Conservation (phyloP, 2,329 filamentous ascomycete genomes). For the Aureobasidium namibiae region DNA sequence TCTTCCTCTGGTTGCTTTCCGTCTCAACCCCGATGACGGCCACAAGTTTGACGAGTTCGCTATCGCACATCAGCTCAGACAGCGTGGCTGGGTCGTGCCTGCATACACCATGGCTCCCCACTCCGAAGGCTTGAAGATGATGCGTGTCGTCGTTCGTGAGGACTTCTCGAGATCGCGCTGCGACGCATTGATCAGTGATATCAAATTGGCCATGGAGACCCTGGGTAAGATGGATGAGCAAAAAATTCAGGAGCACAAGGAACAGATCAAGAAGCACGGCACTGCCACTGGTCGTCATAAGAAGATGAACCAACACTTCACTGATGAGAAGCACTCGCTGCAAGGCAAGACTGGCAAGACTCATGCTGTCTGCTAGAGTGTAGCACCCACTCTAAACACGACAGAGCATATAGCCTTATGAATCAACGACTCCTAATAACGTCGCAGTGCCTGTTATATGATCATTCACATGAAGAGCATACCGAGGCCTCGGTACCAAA, state of each 20-base stretch:
- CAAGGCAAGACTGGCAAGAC: slow-evolving; percentile 89
- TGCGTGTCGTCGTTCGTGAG: slow-evolving; percentile 85
- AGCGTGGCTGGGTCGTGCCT: slow-evolving; percentile 85
- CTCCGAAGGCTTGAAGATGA: slow-evolving; percentile 75
- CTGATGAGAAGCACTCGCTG: slow-evolving; percentile 75
- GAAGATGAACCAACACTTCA: slow-evolving; percentile 39
- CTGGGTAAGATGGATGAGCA: slow-evolving; percentile 68
- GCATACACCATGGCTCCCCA: slow-evolving; percentile 96
- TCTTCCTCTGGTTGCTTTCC: slow-evolving; percentile 84
- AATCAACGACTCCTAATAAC: neutral
- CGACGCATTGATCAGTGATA: slow-evolving; percentile 67
- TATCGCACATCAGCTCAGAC: slow-evolving; percentile 71
- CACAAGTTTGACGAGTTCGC: slow-evolving; percentile 50
- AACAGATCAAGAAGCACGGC: slow-evolving; percentile 28
- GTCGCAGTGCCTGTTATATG: neutral
- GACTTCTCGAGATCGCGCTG: slow-evolving; percentile 80
- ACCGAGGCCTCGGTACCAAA: neutral
- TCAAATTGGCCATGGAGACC: slow-evolving; percentile 60
- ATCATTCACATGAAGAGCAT: neutral
- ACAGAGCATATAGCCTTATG: neutral
- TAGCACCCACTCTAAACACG: neutral
- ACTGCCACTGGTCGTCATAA: slow-evolving; percentile 22
- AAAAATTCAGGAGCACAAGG: slow-evolving; percentile 59
- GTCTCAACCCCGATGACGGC: slow-evolving; percentile 51
- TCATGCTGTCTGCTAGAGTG: slow-evolving; percentile 66